Evolutionary conservation across 2,329 filamentous ascomycete species (phyloP).

Genomic region (Colletotrichum sp.): DNA sequence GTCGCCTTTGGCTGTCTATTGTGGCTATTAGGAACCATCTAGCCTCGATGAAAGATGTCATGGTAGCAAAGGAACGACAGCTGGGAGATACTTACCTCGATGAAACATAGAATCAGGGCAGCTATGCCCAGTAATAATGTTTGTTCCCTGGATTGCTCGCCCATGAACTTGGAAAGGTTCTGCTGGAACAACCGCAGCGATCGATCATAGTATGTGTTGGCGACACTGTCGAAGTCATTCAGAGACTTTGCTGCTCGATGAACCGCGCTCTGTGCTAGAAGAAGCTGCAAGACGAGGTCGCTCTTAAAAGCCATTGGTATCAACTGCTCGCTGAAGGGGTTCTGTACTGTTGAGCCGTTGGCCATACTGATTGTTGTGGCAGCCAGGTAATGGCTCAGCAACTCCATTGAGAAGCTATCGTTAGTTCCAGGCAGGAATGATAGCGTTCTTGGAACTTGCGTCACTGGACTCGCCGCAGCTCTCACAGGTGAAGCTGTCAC

Average conservation of each 20-base stretch:
- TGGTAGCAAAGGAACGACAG: rapidly evolving
- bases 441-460: neutral
- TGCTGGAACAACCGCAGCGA: conserved; percentile 39
- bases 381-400: conserved; percentile 49
- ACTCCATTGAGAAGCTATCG: conserved; percentile 42
- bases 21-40: neutral
- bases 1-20: conserved; percentile 45
- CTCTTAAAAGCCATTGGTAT: conserved; percentile 50
- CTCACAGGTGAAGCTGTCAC: neutral
- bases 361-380: conserved; percentile 52
- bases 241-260: conserved; percentile 38
- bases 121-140: conserved; percentile 46
- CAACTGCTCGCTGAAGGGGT: conserved; percentile 50
- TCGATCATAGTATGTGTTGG: conserved; percentile 38
- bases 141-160: conserved; percentile 36
- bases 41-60: rapidly evolving
- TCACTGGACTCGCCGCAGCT: neutral
- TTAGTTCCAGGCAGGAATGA: neutral
- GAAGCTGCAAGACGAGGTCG: conserved; percentile 48
- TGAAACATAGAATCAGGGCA: conserved; percentile 50
- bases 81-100: conserved; percentile 39
- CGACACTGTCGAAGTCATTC: conserved; percentile 31
- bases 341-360: conserved; percentile 49
- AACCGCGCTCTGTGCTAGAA: conserved; percentile 48
- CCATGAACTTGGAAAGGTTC: conserved; percentile 2